Conservation (phyloP, 306 rosid genomes). For the Prunus dulcis region DNA sequence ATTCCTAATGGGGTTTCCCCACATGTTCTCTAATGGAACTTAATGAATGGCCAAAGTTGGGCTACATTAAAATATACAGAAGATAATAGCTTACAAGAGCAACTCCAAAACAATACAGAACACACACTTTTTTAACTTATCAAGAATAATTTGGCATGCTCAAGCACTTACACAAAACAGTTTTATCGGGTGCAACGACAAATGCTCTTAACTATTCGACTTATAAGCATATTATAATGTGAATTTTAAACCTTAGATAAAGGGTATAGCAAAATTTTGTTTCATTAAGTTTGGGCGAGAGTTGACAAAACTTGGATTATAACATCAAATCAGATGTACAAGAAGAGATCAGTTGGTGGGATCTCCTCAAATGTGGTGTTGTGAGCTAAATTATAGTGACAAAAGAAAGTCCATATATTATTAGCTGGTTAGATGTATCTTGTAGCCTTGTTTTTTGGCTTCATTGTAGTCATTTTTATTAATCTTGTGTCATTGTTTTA, state of each 20-base stretch:
- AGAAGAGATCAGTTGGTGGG: slow-evolving; percentile 34
- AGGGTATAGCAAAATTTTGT: neutral
- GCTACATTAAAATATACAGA: too few species aligned
- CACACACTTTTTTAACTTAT: too few species aligned
- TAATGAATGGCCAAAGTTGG: neutral
- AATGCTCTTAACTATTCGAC: too few species aligned
- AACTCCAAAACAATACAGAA: too few species aligned
- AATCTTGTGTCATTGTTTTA: neutral
- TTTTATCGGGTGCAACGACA: too few species aligned
- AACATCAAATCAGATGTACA: slow-evolving; percentile 5
- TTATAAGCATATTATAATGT: too few species aligned
- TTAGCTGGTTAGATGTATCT: slow-evolving; percentile 19
- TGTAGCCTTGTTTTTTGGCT: slow-evolving; percentile 21
- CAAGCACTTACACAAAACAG: too few species aligned
- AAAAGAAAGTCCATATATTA: slow-evolving; percentile 18
- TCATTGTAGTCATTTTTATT: slow-evolving; percentile 11
- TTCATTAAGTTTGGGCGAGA: neutral
- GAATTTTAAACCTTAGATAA: too few species aligned
- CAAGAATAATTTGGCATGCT: too few species aligned
- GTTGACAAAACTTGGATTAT: slow-evolving; percentile 12
- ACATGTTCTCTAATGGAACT: neutral
- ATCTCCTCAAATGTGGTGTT: slow-evolving; percentile 35
- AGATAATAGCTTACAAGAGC: too few species aligned
- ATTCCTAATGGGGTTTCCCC: neutral
- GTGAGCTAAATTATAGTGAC: slow-evolving; percentile 13